phyloP scores from a whole-genome alignment of 1,284 basidiomycete species.

The Puccinia brachypodii region DNA sequence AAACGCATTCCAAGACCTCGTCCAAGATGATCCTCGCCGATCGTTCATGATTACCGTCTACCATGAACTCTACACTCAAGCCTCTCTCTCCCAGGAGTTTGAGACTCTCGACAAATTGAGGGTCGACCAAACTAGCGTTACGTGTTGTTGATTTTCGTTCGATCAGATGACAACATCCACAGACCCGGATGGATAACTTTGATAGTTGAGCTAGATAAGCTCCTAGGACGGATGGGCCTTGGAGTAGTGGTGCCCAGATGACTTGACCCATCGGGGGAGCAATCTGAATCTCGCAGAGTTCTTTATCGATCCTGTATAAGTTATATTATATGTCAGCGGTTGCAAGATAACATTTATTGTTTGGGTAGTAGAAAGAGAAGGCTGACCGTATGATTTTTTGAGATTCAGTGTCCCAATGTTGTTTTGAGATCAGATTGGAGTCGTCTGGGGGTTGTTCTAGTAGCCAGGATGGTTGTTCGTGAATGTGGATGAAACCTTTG shows the following conservation, averaged over 20 bases:
- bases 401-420: background rate
- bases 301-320: slow-evolving; percentile 6
- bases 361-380: background rate
- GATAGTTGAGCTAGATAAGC: slow-evolving; percentile 17
- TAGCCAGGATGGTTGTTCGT: slow-evolving; percentile 4
- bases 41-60: slow-evolving; percentile 34
- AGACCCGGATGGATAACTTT: background rate
- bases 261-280: slow-evolving; percentile 5
- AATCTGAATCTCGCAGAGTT: slow-evolving; percentile 14
- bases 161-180: slow-evolving; percentile 41
- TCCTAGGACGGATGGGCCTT: slow-evolving; percentile 24
- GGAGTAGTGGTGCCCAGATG: slow-evolving; percentile 40
- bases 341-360: background rate
- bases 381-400: slow-evolving; percentile 8
- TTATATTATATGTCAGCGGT: background rate
- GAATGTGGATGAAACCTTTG: slow-evolving; percentile 15
- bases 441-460: background rate
- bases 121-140: slow-evolving; percentile 13
- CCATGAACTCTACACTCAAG: slow-evolving; percentile 40
- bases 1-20: slow-evolving; percentile 43
- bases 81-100: slow-evolving; percentile 35
- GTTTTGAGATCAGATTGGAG: background rate
- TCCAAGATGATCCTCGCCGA: slow-evolving; percentile 27
- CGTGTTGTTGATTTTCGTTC: background rate
- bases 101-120: slow-evolving; percentile 15